Evolutionary conservation across 768 basidiomycete species (phyloP).

Genomic region (Neoboletus brunneissimus): DNA sequence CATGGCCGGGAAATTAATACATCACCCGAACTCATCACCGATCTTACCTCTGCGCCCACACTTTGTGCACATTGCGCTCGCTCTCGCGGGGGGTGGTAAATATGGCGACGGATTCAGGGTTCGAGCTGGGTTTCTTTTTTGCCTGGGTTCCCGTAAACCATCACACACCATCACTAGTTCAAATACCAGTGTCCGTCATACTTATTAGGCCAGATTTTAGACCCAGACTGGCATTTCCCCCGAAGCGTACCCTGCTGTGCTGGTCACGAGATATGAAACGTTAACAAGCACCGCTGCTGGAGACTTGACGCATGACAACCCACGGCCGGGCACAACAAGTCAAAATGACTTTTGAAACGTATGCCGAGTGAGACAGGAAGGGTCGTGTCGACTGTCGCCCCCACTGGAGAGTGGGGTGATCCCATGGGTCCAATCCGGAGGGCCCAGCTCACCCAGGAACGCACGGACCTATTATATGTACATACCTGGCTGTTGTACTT

Average conservation of each 20-base stretch:
- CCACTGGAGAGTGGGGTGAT: not conserved
- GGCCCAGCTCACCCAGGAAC: not conserved
- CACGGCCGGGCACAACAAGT: not conserved
- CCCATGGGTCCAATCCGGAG: not conserved
- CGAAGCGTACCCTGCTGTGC: not conserved
- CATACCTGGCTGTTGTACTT: not conserved
- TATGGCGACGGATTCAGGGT: not conserved
- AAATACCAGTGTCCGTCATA: not conserved
- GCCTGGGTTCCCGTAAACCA: not conserved
- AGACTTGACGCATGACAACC: conserved; percentile 3
- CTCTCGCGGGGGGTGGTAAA: not conserved
- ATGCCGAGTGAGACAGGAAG: not conserved
- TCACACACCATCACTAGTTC: not conserved
- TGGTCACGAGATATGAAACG: not conserved
- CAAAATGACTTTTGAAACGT: conserved; percentile 1
- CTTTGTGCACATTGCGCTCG: not conserved
- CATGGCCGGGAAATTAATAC: not conserved
- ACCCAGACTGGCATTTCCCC: not conserved
- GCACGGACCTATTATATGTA: not conserved
- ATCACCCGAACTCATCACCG: not conserved
- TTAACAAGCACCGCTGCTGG: not conserved
- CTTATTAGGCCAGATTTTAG: too few relatives aligned
- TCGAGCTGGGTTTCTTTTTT: not conserved
- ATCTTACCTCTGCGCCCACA: not conserved
- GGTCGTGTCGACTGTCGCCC: too few relatives aligned